Evolutionary conservation across 1,284 basidiomycete species (phyloP).

Genomic region (Heterobasidion occidentale): DNA sequence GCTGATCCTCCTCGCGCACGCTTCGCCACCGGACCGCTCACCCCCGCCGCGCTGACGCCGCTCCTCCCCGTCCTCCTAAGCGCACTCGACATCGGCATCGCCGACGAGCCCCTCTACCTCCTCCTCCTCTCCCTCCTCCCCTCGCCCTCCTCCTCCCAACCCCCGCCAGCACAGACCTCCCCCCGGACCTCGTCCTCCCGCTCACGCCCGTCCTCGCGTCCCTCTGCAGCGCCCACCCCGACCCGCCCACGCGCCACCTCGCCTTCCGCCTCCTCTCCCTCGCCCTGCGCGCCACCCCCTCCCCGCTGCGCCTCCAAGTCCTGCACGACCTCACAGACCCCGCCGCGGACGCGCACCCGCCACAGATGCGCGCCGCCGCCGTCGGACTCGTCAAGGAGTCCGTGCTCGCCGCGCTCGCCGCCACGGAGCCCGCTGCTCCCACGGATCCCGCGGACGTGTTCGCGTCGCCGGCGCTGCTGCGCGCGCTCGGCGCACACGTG

Average conservation of each 20-base stretch:
- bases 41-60: conserved; percentile 22
- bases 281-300: conserved; percentile 37
- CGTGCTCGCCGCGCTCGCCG: conserved; percentile 40
- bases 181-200: conserved; percentile 37
- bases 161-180: conserved; percentile 18
- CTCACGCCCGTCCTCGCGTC: conserved; percentile 42
- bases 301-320: conserved; percentile 41
- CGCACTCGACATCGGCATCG: conserved; percentile 42
- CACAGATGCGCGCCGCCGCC: conserved; percentile 56
- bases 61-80: conserved; percentile 38
- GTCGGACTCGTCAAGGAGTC: conserved; percentile 63
- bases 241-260: conserved; percentile 47
- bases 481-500: conserved; percentile 42
- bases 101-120: conserved; percentile 50
- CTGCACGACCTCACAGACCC: conserved; percentile 42
- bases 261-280: conserved; percentile 50
- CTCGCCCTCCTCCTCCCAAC: conserved; percentile 1
- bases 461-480: conserved; percentile 37
- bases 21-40: conserved; percentile 15
- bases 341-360: conserved; percentile 33
- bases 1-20: conserved; percentile 44
- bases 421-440: background rate
- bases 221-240: conserved; percentile 52
- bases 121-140: conserved; percentile 34
- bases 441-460: conserved; percentile 31